A percentile compares a stretch with the other conserved stretches of the same genome.
Evolutionary conservation across 140 eudicot species (phyloP).

Genomic region (Oenanthe javanica): DNA sequence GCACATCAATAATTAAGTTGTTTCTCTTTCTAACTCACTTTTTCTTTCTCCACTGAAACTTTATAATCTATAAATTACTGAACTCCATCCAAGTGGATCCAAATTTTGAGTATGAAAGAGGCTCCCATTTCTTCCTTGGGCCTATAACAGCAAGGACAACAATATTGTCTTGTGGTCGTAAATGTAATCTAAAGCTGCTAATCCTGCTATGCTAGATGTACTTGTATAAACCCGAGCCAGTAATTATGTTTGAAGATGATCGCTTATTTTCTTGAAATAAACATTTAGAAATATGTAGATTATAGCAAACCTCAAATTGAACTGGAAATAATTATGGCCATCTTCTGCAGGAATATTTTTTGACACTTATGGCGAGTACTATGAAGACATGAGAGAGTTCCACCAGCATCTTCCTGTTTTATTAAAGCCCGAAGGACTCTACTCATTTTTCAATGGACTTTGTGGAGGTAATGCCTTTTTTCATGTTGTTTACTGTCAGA

Average conservation of each 20-base stretch:
- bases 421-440: slow-evolving; percentile 87
- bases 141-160: background rate
- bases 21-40: background rate
- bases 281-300: background rate
- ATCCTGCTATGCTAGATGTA: background rate
- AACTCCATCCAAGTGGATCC: background rate
- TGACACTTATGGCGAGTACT: slow-evolving; percentile 96
- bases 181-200: background rate
- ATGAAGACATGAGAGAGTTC: slow-evolving; percentile 90
- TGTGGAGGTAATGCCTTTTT: slow-evolving; percentile 95
- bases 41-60: background rate
- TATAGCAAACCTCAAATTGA: background rate
- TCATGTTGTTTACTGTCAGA: slow-evolving; percentile 87
- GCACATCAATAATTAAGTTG: background rate
- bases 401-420: slow-evolving; percentile 75
- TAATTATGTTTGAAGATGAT: background rate
- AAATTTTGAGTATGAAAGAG: background rate
- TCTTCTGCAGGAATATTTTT: slow-evolving; percentile 72
- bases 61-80: background rate
- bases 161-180: background rate
- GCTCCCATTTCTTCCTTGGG: background rate
- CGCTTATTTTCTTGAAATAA: background rate
- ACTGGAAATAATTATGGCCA: background rate
- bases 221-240: background rate
- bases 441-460: slow-evolving; percentile 93